phyloP scores from a whole-genome alignment of 75 land plant genomes.

The Pinus albicaulis region DNA sequence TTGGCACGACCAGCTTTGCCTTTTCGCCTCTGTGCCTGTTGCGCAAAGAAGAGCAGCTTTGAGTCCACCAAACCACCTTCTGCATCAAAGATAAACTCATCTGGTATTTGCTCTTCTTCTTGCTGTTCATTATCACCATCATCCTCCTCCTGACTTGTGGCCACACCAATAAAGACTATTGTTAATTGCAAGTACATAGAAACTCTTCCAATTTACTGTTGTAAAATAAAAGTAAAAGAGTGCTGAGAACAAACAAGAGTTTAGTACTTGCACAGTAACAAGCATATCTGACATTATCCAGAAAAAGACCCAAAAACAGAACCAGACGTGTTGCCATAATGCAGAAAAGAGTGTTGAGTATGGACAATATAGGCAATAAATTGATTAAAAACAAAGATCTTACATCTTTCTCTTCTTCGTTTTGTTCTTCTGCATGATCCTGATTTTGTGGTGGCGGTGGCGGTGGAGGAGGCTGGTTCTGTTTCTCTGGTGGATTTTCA shows the following conservation, averaged over 20 bases:
- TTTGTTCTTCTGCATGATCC: slow-evolving; percentile 67
- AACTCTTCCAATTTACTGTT: neutral
- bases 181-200: neutral
- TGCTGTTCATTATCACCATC: slow-evolving; percentile 78
- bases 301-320: slow-evolving; percentile 7
- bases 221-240: neutral
- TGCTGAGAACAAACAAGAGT: neutral
- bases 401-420: slow-evolving; percentile 85
- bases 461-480: slow-evolving; percentile 90
- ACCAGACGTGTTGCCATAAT: neutral
- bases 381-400: neutral
- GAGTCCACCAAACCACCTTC: slow-evolving; percentile 98
- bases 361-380: neutral
- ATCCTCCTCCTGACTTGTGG: slow-evolving; percentile 50
- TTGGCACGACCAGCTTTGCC: slow-evolving; percentile 99
- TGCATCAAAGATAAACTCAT: slow-evolving; percentile 98
- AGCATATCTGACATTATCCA: neutral
- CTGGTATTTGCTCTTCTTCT: slow-evolving; percentile 86
- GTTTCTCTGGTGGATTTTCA: slow-evolving; percentile 83
- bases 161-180: neutral
- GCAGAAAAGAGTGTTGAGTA: too few relatives aligned
- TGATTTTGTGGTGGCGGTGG: slow-evolving; percentile 88
- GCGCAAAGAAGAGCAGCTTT: slow-evolving; percentile 94
- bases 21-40: slow-evolving; percentile 84
- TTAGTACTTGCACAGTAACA: neutral